Evolutionary conservation across 345 rosid genomes (phyloP), one percentile per base, ranked within the genome.

Genomic region (Eutrema yunnanense): DNA sequence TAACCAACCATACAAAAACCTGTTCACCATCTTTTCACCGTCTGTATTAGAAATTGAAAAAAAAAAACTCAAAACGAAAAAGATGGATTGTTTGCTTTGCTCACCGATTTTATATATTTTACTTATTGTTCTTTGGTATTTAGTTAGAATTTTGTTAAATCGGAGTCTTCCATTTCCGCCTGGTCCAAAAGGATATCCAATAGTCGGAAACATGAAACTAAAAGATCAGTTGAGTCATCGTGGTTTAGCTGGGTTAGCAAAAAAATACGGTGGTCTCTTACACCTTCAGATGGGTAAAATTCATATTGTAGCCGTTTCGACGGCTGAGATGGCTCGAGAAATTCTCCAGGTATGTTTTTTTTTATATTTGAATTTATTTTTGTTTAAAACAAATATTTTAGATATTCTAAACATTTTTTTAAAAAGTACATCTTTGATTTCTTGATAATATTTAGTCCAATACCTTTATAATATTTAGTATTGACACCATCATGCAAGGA

Each of bases 111-210:
- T 68, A 9, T 65, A 34, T 55, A 1, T 71, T 46, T 16, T 41
- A 46, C 30, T 74, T 12, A 8, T 67, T 9, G 34, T 67, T 14
- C 4, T 74, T 59, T 19, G 48, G 34, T 50, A 8, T 67, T 4
- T 74, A 7, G 46, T 51, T 50, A 60, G 33, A 53, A 5, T n/a
- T 10, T 22, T 67, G 48, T 22, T 47, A 1, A 71, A 80, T 49
- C 73, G 81, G 6, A 77, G 57, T 27, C 51, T 56, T 7, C 83
- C 84, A 2, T 86, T 69, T 73, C 97, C 98, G 0, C 97, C 96
- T 0, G 98, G 97, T 10, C 98, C 98, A 2, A 90, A 73, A 74
- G 92, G 97, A 29, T 80, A 74, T 29, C 96, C 96, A 13, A 61
- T 93, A 1, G 68, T 93, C 13, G 92, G 97, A 19, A 93, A 86